Conservation (phyloP, 163 green algal genomes). For the Prototheca wickerhamii region DNA sequence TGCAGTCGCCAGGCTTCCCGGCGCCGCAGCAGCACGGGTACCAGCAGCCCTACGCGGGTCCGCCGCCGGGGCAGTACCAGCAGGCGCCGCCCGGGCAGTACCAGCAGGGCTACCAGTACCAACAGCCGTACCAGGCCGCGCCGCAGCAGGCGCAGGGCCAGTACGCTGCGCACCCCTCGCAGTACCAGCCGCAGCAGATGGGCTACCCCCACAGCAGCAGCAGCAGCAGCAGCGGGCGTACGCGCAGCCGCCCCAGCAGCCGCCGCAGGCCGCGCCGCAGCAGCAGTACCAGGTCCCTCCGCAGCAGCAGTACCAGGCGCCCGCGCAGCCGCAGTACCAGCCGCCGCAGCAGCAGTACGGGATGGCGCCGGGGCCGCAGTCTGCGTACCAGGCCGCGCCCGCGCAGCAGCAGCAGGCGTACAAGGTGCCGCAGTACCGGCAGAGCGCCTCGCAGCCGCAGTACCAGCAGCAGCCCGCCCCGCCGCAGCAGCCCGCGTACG, state of each 20-base stretch:
- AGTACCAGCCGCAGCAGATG: not conserved
- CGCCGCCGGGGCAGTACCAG: not conserved
- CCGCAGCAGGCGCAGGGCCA: not conserved
- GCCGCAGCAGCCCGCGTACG: slow-evolving; percentile 1
- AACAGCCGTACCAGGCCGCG: not conserved
- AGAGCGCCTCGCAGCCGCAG: not conserved
- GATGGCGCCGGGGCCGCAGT: not conserved
- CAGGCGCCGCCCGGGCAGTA: not conserved
- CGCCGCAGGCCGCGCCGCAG: not conserved
- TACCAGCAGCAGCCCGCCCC: not conserved
- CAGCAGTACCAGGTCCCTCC: not conserved
- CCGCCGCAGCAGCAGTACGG: not conserved
- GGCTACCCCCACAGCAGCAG: not conserved
- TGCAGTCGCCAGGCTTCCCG: no score
- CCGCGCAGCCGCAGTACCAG: not conserved
- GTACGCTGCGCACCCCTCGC: not conserved
- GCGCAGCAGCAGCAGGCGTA: not conserved
- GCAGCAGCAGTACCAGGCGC: slow-evolving; percentile 1
- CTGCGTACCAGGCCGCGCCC: not conserved
- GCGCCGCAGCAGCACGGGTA: no score
- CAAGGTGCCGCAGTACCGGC: not conserved
- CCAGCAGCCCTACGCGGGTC: no score
- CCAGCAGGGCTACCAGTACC: not conserved
- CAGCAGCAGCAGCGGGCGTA: not conserved
- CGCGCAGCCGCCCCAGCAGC: not conserved